Percentiles rank a stretch among this genome's conserved stretches.
Evolutionary conservation across 2,329 filamentous ascomycete genomes (phyloP).

Genomic region (Stemphylium lycopersici): DNA sequence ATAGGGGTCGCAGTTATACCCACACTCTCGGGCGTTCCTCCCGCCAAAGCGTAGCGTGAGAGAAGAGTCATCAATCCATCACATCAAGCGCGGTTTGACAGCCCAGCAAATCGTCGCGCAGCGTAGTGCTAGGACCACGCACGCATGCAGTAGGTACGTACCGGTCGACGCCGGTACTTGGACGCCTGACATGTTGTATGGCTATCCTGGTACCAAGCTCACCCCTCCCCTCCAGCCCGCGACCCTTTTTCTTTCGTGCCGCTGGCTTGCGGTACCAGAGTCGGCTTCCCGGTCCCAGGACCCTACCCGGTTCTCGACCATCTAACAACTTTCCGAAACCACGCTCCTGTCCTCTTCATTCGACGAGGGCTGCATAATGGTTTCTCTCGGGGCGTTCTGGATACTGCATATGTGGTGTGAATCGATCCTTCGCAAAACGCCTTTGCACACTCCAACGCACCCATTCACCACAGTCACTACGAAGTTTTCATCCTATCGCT

Average conservation of each 20-base stretch:
- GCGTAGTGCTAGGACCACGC: background rate
- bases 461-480: background rate
- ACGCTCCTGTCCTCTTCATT: background rate
- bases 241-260: constrained; percentile 1
- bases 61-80: background rate
- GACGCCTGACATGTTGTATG: constrained; percentile 7
- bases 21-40: background rate
- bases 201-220: constrained; percentile 14
- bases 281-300: constrained; percentile 5
- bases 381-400: background rate
- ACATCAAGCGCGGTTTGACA: background rate
- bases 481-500: background rate
- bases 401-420: background rate
- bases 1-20: background rate
- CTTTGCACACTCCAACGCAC: background rate
- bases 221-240: background rate
- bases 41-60: background rate
- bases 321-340: background rate
- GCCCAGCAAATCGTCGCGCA: background rate
- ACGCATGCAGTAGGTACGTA: background rate
- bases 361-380: background rate
- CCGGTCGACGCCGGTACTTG: constrained; percentile 10
- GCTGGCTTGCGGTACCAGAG: background rate
- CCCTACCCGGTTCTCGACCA: background rate
- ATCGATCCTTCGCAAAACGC: background rate